phyloP scores from a whole-genome alignment of 495 filamentous ascomycete species.

The Tuber borchii region DNA sequence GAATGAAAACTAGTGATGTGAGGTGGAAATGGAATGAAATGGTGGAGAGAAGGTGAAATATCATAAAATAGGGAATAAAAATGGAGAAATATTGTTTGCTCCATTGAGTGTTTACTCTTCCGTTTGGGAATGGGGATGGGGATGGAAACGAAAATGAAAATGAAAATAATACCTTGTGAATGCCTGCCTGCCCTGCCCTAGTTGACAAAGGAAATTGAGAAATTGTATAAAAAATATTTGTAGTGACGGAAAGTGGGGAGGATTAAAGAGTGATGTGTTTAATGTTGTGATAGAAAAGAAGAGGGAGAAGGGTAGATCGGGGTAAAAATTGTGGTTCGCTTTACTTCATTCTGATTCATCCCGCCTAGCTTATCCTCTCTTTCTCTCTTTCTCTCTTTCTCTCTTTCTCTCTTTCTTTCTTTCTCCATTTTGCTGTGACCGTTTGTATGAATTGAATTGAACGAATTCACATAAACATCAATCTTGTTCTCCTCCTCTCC shows the following conservation, averaged over 20 bases:
- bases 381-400: too few species aligned
- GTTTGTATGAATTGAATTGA: not conserved
- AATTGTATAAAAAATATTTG: not conserved
- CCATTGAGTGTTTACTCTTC: not conserved
- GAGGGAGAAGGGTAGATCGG: not conserved
- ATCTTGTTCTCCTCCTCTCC: slow-evolving; percentile 74
- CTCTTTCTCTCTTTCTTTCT: slow-evolving; percentile 13
- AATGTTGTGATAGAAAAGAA: not conserved
- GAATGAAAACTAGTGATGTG: not conserved
- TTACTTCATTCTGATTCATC: slow-evolving; percentile 7
- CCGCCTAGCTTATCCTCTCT: not conserved
- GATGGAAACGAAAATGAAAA: slow-evolving; percentile 8
- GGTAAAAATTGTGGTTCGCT: slow-evolving; percentile 5
- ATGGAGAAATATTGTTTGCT: slow-evolving; percentile 9
- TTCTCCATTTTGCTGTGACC: not conserved
- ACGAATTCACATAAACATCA: slow-evolving; percentile 67
- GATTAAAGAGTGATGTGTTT: not conserved
- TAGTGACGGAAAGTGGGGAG: not conserved
- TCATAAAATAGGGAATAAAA: slow-evolving; percentile 6
- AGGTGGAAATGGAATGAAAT: not conserved
- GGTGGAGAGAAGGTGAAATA: not conserved
- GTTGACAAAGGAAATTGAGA: not conserved
- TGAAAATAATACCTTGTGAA: slow-evolving; percentile 15
- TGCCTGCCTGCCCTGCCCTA: not conserved
- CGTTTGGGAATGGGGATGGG: not conserved